Evolutionary conservation across 495 filamentous ascomycete species (phyloP).

Genomic region (Cryomyces minteri): DNA sequence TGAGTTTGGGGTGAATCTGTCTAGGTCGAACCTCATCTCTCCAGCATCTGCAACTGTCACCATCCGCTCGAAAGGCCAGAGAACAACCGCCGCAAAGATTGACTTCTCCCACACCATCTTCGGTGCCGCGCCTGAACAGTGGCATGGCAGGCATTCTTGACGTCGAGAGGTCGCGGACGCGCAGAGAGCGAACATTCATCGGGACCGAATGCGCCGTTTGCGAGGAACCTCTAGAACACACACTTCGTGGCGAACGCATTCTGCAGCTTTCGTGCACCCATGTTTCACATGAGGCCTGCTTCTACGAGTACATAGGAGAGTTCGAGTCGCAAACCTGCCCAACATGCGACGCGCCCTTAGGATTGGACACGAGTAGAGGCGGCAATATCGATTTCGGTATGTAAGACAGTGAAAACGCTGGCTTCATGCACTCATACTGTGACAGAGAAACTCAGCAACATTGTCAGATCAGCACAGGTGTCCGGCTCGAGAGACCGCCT

Average conservation of each 20-base stretch:
- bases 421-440: not conserved
- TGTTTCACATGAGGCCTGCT: constrained; percentile 95
- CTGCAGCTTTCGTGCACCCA: constrained; percentile 92
- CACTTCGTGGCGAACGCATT: constrained; percentile 82
- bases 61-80: no score
- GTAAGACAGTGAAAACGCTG: constrained; percentile 1
- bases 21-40: no score
- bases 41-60: no score
- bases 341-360: constrained; percentile 81
- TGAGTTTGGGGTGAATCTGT: no score
- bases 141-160: constrained; percentile 58
- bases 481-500: constrained; percentile 31
- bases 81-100: no score
- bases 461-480: constrained; percentile 69
- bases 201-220: constrained; percentile 91
- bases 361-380: constrained; percentile 84
- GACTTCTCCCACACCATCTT: not conserved
- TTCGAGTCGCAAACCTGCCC: constrained; percentile 92
- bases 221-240: constrained; percentile 95
- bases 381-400: constrained; percentile 92
- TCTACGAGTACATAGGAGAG: constrained; percentile 96
- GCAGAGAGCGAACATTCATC: constrained; percentile 87
- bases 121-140: constrained; percentile 24
- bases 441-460: constrained; percentile 84
- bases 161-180: constrained; percentile 58